Conservation (phyloP, 371 early-diverging fungal species). For the Nosema granulosis region DNA sequence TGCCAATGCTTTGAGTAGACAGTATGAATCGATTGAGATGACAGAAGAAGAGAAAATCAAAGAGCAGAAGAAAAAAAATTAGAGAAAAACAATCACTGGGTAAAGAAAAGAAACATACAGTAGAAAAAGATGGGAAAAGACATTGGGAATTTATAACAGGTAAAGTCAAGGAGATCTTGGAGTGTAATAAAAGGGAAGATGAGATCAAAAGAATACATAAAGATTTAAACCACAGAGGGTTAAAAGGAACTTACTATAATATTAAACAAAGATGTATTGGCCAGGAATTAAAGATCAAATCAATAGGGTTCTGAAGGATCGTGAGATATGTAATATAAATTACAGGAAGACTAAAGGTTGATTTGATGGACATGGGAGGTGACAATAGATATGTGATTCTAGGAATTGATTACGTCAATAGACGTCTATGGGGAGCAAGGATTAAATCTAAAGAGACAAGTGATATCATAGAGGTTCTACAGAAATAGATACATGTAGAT, state of each 20-base stretch:
- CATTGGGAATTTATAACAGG: slow-evolving; percentile 1
- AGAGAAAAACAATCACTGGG: background rate
- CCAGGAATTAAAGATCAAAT: slow-evolving; percentile 17
- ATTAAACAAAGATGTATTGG: slow-evolving; percentile 34
- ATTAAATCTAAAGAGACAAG: background rate
- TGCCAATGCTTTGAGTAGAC: slow-evolving; percentile 49
- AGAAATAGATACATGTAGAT: background rate
- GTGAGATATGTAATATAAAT: slow-evolving; percentile 28
- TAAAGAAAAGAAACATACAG: background rate
- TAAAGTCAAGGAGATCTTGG: slow-evolving; percentile 5
- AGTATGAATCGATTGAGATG: background rate
- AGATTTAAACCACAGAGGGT: slow-evolving; percentile 12
- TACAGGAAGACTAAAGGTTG: slow-evolving; percentile 13
- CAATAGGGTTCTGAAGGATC: slow-evolving; percentile 1
- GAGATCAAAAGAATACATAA: slow-evolving; percentile 1
- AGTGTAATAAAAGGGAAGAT: slow-evolving; percentile 4
- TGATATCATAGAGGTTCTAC: background rate
- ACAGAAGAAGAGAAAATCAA: slow-evolving; percentile 2
- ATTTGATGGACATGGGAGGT: background rate
- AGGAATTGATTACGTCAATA: slow-evolving; percentile 21
- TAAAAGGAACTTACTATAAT: slow-evolving; percentile 14
- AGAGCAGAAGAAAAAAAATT: background rate
- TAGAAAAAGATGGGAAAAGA: slow-evolving; percentile 13
- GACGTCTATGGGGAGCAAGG: slow-evolving; percentile 7
- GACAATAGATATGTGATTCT: background rate